Evolutionary conservation across 805 yeast species (phyloP).

Genomic region (Candida tallmaniae): DNA sequence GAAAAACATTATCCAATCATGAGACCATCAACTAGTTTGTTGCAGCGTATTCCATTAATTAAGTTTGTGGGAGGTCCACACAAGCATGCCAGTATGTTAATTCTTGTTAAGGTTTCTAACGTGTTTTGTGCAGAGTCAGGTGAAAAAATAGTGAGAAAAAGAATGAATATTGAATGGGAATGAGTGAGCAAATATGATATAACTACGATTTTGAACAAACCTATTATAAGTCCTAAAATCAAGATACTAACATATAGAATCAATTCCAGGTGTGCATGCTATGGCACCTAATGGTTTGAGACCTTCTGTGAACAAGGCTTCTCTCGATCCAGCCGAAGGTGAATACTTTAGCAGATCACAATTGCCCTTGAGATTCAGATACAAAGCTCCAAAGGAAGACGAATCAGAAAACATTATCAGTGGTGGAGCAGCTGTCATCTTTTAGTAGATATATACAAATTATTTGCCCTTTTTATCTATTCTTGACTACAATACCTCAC

Average conservation of each 20-base stretch:
- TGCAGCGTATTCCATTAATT: constrained; percentile 63
- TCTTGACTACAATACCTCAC: too few species aligned
- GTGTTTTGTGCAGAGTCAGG: too few species aligned
- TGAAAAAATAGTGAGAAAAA: background rate
- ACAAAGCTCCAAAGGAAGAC: constrained; percentile 50
- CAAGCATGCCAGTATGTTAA: constrained; percentile 44
- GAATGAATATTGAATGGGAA: background rate
- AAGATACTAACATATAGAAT: constrained; percentile 6
- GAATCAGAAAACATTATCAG: constrained; percentile 75
- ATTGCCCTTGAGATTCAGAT: constrained; percentile 73
- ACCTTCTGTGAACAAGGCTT: constrained; percentile 26
- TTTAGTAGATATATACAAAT: constrained; percentile 19
- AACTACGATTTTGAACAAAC: background rate
- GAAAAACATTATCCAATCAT: constrained; percentile 17
- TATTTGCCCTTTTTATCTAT: too few species aligned
- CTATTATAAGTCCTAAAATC: background rate
- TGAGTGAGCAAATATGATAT: background rate
- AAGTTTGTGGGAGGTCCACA: constrained; percentile 85
- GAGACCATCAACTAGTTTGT: constrained; percentile 30
- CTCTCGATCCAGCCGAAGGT: constrained; percentile 39
- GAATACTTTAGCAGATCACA: constrained; percentile 52
- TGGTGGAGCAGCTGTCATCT: constrained; percentile 76
- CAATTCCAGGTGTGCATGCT: constrained; percentile 27
- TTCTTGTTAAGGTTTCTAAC: too few species aligned
- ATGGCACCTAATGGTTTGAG: constrained; percentile 41